Base-by-base conservation (phyloP, 495 filamentous ascomycete species). In the Terfezia boudieri region DNA sequence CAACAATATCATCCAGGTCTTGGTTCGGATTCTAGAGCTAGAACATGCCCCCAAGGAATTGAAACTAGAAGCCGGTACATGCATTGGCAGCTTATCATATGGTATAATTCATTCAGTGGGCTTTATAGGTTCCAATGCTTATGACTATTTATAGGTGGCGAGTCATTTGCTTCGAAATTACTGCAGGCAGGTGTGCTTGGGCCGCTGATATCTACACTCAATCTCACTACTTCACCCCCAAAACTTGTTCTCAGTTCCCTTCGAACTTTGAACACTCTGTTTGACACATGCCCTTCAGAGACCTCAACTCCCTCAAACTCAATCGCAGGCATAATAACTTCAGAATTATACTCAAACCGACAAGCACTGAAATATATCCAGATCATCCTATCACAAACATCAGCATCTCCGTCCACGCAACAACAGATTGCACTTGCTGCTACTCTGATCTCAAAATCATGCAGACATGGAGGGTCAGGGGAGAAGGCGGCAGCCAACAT, bases 41-140 rank as follows among this genome's bases (percentile, higher is more conserved):
- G 71, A 73, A 9, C 77, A 83, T 37, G 53, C 53, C 50, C 61
- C 59, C 59, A 77, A 83, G 50, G 74, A 78, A 43, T 75, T 79
- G 43, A 75, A 79, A 58, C 67, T 94, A 55, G 86, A 93, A 70
- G 80, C 83, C 36, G 75, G 87, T 54, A 75, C 89, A 55, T 73
- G 94, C 32, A 68, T 92, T 23, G 83, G 80, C 32, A 94, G 83
- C 66, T 71, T 98, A 59, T 84, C 84, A 46, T 78, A 82, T 69
- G 90, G 89, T 90, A 72, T 56, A 65, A 68, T 64, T 49, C 53
- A 51, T 51, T 35, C 14, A 2, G 14, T 52, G 48, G 36, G 49
- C 23, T 51, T 53, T 35, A 53, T 36, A 14, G 23, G 41, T 20
- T 46, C 60, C 58, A 41, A 58, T 53, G 43, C 55, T 52, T 17